Conservation (phyloP, 1,139 yeast species). For the Taiozyma sp. region DNA sequence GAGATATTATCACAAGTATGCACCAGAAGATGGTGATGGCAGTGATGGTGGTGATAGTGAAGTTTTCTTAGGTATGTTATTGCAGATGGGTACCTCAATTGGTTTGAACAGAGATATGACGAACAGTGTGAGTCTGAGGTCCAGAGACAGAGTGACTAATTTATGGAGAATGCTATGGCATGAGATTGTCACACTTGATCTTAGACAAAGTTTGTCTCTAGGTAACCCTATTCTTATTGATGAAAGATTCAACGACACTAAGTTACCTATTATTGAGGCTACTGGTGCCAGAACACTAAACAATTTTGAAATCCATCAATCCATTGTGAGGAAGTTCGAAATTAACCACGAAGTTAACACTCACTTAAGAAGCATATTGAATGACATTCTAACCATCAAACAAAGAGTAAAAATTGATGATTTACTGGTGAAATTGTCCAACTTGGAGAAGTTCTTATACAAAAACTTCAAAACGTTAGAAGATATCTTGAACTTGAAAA, state of each 20-base stretch:
- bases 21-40: conserved; percentile 48
- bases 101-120: conserved; percentile 50
- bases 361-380: conserved; percentile 19
- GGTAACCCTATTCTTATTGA: conserved; percentile 37
- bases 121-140: conserved; percentile 28
- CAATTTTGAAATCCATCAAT: conserved; percentile 15
- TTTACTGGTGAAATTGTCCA: conserved; percentile 15
- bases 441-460: conserved; percentile 16
- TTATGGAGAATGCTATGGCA: conserved; percentile 47
- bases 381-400: conserved; percentile 20
- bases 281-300: conserved; percentile 9
- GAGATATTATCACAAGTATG: conserved; percentile 39
- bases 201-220: conserved; percentile 30
- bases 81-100: conserved; percentile 43
- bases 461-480: conserved; percentile 15
- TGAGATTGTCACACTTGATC: conserved; percentile 35
- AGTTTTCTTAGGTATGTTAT: conserved; percentile 37
- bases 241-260: conserved; percentile 33
- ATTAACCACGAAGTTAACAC: conserved; percentile 21
- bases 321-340: conserved; percentile 18
- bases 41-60: conserved; percentile 46
- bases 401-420: conserved; percentile 15
- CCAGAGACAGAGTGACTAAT: conserved; percentile 28
- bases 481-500: conserved; percentile 17
- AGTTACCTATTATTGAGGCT: conserved; percentile 27